Base-by-base conservation (phyloP, 2,329 filamentous ascomycete genomes). In the Epichloe festucae region DNA sequence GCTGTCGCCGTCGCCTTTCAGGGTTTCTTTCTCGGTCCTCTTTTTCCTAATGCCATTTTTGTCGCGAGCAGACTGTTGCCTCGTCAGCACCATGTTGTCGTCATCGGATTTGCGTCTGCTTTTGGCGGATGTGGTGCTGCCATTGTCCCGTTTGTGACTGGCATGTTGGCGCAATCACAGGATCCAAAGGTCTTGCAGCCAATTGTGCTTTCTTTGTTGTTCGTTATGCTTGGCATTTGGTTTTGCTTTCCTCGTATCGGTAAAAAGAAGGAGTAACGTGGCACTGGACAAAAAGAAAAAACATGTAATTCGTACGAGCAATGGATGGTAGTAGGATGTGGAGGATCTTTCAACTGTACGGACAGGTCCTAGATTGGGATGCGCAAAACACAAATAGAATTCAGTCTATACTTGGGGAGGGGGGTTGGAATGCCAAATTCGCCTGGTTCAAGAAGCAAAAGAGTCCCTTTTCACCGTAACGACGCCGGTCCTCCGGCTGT, bases 11-110 rank as follows among this genome's bases (percentile, higher is more conserved):
- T 87, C 2, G 71, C 81, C 0, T 67, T 89, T 0, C 74, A 87
- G 27, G 86, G 86, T 0, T 85, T 89, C 69, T 87, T 89, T 59
- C 69, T 89, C 0, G 86, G 86, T 0, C 86, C 86, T 0, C 66
- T 89, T 53, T 89, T 89, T 61, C 84, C 85, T 0, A 82, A 82
- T 1, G 83, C 78, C 0, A 73, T 89, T 10, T 81, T 87, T 17
- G 76, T 82, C 2, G 78, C 81, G 3, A 84, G 84, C 0, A 87
- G 85, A 56, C 70, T 89, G 3, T 71, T 90, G 0, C 86, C 86
- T 0, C 75, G 75, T 42, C 75, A 84, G 52, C 70, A 88, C 4
- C 86, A 89, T 57, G 84, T 89, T 6, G 78, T 76, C 5, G 78
- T 81, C 0, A 85, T 90, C 53, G 85, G 86, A 0, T 89, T 89